These are phyloP conservation scores for Diatrype stigma DNA, from an alignment of 2,329 filamentous ascomycete species.

Conservation along the genomic window DNA sequence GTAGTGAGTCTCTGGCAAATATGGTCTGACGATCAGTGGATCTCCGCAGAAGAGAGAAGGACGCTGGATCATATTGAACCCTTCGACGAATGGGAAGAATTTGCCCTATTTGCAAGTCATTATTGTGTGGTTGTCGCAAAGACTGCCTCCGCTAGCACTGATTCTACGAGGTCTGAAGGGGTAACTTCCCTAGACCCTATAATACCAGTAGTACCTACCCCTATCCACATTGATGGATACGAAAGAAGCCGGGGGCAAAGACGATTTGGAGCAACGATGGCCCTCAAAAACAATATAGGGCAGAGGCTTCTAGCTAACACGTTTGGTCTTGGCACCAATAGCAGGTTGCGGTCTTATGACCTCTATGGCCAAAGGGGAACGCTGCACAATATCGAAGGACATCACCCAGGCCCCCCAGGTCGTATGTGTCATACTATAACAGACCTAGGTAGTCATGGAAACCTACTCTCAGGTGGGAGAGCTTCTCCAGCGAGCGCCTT, in stretches of 20 bases:
- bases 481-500: conserved; percentile 68
- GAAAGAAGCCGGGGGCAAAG: conserved; percentile 42
- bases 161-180: background rate
- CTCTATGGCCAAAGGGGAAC: conserved; percentile 34
- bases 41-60: conserved; percentile 55
- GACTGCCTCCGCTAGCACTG: conserved; percentile 19
- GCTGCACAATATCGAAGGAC: conserved; percentile 22
- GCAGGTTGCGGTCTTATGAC: conserved; percentile 47
- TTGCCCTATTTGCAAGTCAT: conserved; percentile 77
- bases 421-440: conserved; percentile 77
- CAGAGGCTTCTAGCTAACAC: conserved; percentile 40
- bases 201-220: conserved; percentile 1
- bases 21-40: conserved; percentile 68
- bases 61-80: conserved; percentile 68
- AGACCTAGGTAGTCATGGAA: conserved; percentile 51
- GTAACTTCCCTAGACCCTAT: background rate
- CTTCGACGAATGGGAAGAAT: conserved; percentile 97
- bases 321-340: conserved; percentile 41
- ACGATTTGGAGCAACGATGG: conserved; percentile 57
- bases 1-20: conserved; percentile 75
- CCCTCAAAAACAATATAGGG: conserved; percentile 33
- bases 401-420: conserved; percentile 32
- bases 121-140: conserved; percentile 74
- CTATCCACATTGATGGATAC: conserved; percentile 31
- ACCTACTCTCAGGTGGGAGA: conserved; percentile 71